Percentiles rank a stretch among this genome's conserved stretches.
Conservation (phyloP, 441 rosid species). For the Euphorbia celastroides region DNA sequence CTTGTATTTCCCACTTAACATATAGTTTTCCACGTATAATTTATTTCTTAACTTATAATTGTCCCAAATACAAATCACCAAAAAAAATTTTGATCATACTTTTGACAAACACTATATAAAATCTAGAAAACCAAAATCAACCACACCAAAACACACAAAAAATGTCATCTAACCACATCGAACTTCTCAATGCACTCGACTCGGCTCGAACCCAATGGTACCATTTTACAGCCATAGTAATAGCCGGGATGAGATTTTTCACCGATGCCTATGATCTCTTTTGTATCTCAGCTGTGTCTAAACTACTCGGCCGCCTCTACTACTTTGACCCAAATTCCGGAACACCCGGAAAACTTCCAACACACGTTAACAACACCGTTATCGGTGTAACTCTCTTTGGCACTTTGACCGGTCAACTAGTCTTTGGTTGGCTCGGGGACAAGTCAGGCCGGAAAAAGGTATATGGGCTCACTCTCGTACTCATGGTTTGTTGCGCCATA, state of each 20-base stretch:
- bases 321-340: constrained; percentile 23
- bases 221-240: constrained; percentile 58
- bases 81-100: no score
- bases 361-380: constrained; percentile 33
- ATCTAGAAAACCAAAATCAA: neutral
- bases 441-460: constrained; percentile 58
- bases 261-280: constrained; percentile 79
- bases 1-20: constrained; percentile 18
- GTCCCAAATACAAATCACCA: neutral
- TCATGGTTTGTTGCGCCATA: constrained; percentile 54
- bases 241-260: constrained; percentile 78
- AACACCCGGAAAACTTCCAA: constrained; percentile 44
- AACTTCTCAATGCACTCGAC: constrained; percentile 56
- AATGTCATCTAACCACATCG: constrained; percentile 26
- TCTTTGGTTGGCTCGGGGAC: constrained; percentile 71
- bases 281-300: constrained; percentile 51
- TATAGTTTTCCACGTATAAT: constrained; percentile 19
- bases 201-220: constrained; percentile 49
- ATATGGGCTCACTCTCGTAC: constrained; percentile 50
- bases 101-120: neutral
- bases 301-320: constrained; percentile 69
- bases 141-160: neutral
- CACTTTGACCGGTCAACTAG: constrained; percentile 49
- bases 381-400: constrained; percentile 60
- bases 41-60: neutral